Evolutionary conservation across 345 rosid genomes (phyloP), one percentile per base, ranked within the genome.

Genomic region (Balakata baccata): DNA sequence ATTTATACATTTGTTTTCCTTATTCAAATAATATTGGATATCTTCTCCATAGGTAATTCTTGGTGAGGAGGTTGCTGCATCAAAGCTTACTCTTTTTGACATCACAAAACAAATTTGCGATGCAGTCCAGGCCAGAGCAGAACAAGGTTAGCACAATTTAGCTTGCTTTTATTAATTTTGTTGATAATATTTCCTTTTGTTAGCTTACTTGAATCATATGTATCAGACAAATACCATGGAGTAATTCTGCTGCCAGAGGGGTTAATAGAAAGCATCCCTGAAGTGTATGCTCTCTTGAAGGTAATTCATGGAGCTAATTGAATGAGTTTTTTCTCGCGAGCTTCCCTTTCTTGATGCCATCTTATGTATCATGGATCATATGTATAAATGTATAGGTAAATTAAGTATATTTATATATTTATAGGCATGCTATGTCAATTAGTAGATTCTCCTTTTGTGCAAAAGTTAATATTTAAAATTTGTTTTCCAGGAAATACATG

Each of bases 51-150:
- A 92, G 99, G 97, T 93, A 61, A 86, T 93, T 77, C 89, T 95
- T 49, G 99, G 97, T 7, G 99, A 95, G 88, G 99, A 95, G 83
- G 96, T 95, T 68, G 96, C 99, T 75, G 97, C 98, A 68, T 95
- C 99, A 57, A 93, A 95, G 88, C 89, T 95, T 81, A 95, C 99
- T 14, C 88, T 95, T 72, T 93, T 93, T 79, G 99, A 96, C 83
- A 73, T 96, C 58, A 87, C 99, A 45, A 87, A 78, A 75, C 93
- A 93, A 83, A 86, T 93, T 64, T 96, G 99, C 56, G 99, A 96
- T 86, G 98, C 99, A 29, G 93, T 96, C 78, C 97, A 90, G 85
- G 93, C 94, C 65, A 90, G 99, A 80, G 96, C 98, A 18, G 86
- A 79, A 62, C 87, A 86, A 87, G 99, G 98, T 95, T 75, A 49